phyloP scores from a whole-genome alignment of 371 early-diverging fungal genomes.

The Massospora cicadina region DNA sequence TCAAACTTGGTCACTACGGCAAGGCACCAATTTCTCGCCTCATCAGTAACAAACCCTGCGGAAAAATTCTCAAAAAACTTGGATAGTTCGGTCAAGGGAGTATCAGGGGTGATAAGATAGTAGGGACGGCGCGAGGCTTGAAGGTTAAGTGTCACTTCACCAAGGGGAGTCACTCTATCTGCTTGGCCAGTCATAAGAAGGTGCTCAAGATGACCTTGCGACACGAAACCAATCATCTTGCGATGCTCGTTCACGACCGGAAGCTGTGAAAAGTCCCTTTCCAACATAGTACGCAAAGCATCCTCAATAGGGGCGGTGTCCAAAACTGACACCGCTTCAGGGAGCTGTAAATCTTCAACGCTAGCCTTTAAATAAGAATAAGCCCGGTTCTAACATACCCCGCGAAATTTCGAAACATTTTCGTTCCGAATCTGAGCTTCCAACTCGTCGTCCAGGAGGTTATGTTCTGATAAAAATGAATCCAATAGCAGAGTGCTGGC shows the following conservation, averaged over 20 bases:
- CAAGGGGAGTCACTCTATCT: not conserved
- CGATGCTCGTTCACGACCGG: conserved; percentile 51
- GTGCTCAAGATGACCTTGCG: not conserved
- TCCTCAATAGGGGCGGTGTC: conserved; percentile 30
- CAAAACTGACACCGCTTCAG: conserved; percentile 55
- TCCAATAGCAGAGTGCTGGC: conserved; percentile 45
- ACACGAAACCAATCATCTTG: conserved; percentile 63
- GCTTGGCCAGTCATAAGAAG: not conserved
- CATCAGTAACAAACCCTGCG: conserved; percentile 32
- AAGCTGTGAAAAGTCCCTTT: conserved; percentile 69
- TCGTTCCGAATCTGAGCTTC: conserved; percentile 32
- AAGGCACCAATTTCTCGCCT: conserved; percentile 25
- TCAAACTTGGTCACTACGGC: conserved; percentile 33
- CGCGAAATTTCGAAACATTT: conserved; percentile 18
- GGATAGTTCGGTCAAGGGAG: conserved; percentile 28
- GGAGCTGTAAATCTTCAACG: conserved; percentile 72
- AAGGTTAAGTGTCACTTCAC: not conserved
- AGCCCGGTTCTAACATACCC: conserved; percentile 16
- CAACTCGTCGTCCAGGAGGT: conserved; percentile 43
- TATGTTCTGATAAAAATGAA: conserved; percentile 57
- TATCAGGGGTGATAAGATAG: conserved; percentile 26
- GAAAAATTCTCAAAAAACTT: conserved; percentile 26
- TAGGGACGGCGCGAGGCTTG: conserved; percentile 12
- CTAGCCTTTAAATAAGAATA: conserved; percentile 19
- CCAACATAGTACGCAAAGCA: conserved; percentile 60